A percentile compares a stretch with the other conserved stretches of the same genome.
phyloP scores from a whole-genome alignment of 805 yeast species.

The Myxozyma udenii region DNA sequence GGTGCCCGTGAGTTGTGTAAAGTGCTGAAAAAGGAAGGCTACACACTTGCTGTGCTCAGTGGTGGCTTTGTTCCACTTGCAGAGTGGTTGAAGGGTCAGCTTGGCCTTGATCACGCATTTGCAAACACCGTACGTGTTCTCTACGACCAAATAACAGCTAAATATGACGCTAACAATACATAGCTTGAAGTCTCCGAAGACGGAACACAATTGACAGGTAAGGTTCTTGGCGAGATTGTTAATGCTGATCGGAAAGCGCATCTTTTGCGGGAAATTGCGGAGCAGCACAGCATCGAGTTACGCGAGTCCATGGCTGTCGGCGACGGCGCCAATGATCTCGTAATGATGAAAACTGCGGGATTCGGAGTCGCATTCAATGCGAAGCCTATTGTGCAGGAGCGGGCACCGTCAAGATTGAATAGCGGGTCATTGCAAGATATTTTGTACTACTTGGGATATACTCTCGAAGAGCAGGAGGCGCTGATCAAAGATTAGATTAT shows the following conservation, averaged over 20 bases:
- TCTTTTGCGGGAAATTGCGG: constrained; percentile 60
- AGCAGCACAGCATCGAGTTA: constrained; percentile 51
- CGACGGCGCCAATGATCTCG: constrained; percentile 90
- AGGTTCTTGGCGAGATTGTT: constrained; percentile 74
- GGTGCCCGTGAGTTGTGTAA: constrained; percentile 75
- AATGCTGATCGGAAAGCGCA: constrained; percentile 82
- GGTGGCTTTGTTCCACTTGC: constrained; percentile 96
- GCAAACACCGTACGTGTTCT: constrained; percentile 54
- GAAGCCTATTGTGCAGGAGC: constrained; percentile 80
- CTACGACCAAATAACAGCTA: background rate
- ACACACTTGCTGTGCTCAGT: constrained; percentile 78
- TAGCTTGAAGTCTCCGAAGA: constrained; percentile 43
- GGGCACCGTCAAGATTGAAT: constrained; percentile 80
- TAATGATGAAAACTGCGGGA: constrained; percentile 90
- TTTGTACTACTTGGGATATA: constrained; percentile 75
- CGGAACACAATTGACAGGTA: constrained; percentile 61
- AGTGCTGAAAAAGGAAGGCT: constrained; percentile 59
- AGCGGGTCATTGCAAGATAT: constrained; percentile 69
- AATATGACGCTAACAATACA: background rate
- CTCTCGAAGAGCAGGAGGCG: constrained; percentile 51
- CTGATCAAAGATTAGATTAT: constrained; percentile 28
- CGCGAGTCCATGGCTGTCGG: constrained; percentile 33
- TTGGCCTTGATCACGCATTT: constrained; percentile 80
- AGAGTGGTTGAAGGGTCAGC: constrained; percentile 58
- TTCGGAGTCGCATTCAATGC: constrained; percentile 98